phyloP scores from a whole-genome alignment of 306 rosid species.

The Corylus heterophylla region DNA sequence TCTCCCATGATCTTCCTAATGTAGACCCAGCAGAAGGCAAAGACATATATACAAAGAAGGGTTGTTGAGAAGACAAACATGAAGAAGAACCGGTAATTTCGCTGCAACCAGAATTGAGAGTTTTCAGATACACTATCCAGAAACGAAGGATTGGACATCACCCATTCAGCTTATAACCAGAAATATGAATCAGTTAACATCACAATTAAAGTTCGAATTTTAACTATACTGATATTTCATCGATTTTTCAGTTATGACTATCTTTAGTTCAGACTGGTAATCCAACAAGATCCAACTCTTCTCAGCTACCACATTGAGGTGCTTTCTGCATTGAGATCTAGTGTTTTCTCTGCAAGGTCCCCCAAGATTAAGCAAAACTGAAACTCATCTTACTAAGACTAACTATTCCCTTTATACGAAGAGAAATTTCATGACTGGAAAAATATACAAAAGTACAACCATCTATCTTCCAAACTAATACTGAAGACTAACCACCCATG shows the following conservation, averaged over 20 bases:
- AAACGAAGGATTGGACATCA: constrained; percentile 1
- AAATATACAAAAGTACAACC: background rate
- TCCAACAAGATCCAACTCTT: background rate
- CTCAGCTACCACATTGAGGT: background rate
- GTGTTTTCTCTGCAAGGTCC: background rate
- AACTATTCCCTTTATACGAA: background rate
- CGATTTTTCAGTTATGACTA: background rate
- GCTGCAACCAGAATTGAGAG: constrained; percentile 61
- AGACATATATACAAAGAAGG: constrained; percentile 87
- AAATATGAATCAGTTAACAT: background rate
- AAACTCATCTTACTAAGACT: background rate
- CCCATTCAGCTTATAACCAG: background rate
- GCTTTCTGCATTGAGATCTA: background rate
- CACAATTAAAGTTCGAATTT: background rate
- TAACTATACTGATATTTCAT: background rate
- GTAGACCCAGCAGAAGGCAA: constrained; percentile 95
- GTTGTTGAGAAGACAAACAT: constrained; percentile 96
- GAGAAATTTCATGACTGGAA: background rate
- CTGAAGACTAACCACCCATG: background rate
- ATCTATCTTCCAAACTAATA: background rate
- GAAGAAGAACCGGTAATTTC: constrained; percentile 98
- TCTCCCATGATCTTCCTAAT: constrained; percentile 71
- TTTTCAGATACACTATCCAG: constrained; percentile 30
- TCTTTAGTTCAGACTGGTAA: constrained; percentile 4
- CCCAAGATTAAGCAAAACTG: background rate